Conservation (phyloP, 75 land plant genomes). For the Sequoia sempervirens region DNA sequence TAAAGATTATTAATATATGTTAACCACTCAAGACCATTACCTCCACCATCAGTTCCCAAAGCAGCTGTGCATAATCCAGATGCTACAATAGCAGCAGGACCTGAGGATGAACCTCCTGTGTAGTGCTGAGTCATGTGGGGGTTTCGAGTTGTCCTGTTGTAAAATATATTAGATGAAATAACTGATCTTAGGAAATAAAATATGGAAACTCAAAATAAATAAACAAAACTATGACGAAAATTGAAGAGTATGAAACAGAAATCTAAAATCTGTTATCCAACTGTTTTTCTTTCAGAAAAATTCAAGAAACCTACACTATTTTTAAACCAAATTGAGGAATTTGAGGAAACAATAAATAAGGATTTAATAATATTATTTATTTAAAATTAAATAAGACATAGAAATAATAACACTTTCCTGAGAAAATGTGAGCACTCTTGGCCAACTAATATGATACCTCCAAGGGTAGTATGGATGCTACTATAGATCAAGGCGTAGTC, state of each 20-base stretch:
- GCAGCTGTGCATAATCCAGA: conserved; percentile 92
- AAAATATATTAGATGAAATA: not conserved
- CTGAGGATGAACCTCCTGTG: conserved; percentile 97
- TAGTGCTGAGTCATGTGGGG: conserved; percentile 74
- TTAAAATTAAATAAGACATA: too few species aligned
- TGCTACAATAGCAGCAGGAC: conserved; percentile 90
- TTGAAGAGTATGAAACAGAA: not conserved
- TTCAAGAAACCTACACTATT: too few species aligned
- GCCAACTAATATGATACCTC: not conserved
- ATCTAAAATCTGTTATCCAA: not conserved
- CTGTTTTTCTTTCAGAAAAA: not conserved
- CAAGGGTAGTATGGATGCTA: not conserved
- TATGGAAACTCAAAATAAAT: not conserved
- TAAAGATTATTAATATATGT: not conserved
- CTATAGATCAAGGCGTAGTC: not conserved
- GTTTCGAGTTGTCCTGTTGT: conserved; percentile 76
- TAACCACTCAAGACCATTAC: conserved; percentile 24
- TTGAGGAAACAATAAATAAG: not conserved
- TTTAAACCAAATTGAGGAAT: not conserved
- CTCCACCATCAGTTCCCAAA: conserved; percentile 97
- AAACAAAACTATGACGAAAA: not conserved
- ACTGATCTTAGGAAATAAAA: not conserved
- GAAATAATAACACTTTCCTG: too few species aligned
- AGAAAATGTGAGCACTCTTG: not conserved
- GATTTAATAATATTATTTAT: too few species aligned